phyloP scores from a whole-genome alignment of 2,329 filamentous ascomycete genomes.

The Elsinoe batatas region DNA sequence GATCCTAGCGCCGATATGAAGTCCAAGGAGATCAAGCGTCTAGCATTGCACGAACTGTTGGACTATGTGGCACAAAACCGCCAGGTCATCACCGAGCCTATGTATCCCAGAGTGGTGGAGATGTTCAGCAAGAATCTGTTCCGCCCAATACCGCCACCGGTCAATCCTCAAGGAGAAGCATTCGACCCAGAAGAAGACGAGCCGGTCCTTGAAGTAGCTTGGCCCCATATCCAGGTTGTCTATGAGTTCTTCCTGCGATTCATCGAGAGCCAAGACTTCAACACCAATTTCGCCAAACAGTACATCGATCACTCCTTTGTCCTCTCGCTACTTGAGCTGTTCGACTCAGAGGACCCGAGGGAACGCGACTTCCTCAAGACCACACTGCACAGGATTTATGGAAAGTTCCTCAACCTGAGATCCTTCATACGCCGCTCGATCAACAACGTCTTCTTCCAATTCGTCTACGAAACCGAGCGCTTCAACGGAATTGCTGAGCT shows the following conservation, averaged over 20 bases:
- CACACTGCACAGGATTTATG: constrained; percentile 93
- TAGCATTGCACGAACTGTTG: constrained; percentile 88
- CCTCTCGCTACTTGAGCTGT: constrained; percentile 86
- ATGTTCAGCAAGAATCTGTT: constrained; percentile 99
- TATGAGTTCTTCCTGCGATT: constrained; percentile 99
- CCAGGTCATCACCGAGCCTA: constrained; percentile 95
- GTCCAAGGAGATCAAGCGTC: constrained; percentile 96
- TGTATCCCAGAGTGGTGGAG: constrained; percentile 96
- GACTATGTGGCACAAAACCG: constrained; percentile 98
- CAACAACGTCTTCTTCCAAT: constrained; percentile 99
- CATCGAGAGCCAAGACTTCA: constrained; percentile 99
- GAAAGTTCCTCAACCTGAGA: constrained; percentile 94
- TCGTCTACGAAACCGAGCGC: constrained; percentile 95
- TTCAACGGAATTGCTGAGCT: constrained; percentile 98
- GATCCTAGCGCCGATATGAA: constrained; percentile 98
- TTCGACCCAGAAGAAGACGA: constrained; percentile 99
- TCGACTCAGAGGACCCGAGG: constrained; percentile 93
- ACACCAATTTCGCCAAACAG: constrained; percentile 97
- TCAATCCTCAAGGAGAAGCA: constrained; percentile 95
- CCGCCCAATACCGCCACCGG: constrained; percentile 88
- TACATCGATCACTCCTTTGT: constrained; percentile 99
- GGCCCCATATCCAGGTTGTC: constrained; percentile 98
- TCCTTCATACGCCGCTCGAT: constrained; percentile 97
- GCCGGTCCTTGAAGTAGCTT: constrained; percentile 92
- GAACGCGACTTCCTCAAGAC: constrained; percentile 98